phyloP scores from a whole-genome alignment of 2,329 filamentous ascomycete genomes.

The Blumeriella jaapii region DNA sequence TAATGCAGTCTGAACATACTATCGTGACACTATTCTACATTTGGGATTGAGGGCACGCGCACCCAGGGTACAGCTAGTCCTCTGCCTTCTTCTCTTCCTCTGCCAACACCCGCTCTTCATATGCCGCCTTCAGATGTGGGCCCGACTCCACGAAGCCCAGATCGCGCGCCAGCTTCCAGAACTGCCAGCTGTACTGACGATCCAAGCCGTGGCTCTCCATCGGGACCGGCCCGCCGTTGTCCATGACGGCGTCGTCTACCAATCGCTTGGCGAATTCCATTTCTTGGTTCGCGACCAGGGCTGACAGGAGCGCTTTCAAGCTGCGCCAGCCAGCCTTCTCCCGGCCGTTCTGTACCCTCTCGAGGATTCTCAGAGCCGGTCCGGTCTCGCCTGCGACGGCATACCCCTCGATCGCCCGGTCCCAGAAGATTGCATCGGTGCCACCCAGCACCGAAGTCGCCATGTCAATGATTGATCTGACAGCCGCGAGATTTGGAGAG shows the following conservation, averaged over 20 bases:
- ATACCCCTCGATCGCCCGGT: constrained; percentile 58
- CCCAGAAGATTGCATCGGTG: constrained; percentile 52
- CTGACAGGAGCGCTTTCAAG: constrained; percentile 20
- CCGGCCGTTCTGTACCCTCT: constrained; percentile 29
- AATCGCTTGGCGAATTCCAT: constrained; percentile 24
- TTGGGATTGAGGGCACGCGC: too few relatives aligned
- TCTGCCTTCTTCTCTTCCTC: neutral
- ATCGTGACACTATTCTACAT: too few relatives aligned
- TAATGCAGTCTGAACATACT: too few relatives aligned
- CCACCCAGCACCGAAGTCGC: constrained; percentile 28
- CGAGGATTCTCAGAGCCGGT: constrained; percentile 39
- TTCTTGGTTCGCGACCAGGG: constrained; percentile 23
- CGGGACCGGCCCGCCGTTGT: constrained; percentile 17
- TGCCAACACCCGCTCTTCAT: neutral
- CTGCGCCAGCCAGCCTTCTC: constrained; percentile 21
- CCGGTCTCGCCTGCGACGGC: constrained; percentile 39
- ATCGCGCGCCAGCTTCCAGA: constrained; percentile 23
- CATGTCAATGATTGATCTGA: constrained; percentile 47
- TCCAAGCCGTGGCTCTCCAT: constrained; percentile 16
- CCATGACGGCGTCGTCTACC: constrained; percentile 20
- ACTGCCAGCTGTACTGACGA: constrained; percentile 18
- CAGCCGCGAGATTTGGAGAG: constrained; percentile 46
- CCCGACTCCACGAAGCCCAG: constrained; percentile 15
- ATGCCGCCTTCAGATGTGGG: neutral
- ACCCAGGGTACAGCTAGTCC: too few relatives aligned